phyloP scores from a whole-genome alignment of 2,329 filamentous ascomycete genomes.

The Calonectria multiphialidica region DNA sequence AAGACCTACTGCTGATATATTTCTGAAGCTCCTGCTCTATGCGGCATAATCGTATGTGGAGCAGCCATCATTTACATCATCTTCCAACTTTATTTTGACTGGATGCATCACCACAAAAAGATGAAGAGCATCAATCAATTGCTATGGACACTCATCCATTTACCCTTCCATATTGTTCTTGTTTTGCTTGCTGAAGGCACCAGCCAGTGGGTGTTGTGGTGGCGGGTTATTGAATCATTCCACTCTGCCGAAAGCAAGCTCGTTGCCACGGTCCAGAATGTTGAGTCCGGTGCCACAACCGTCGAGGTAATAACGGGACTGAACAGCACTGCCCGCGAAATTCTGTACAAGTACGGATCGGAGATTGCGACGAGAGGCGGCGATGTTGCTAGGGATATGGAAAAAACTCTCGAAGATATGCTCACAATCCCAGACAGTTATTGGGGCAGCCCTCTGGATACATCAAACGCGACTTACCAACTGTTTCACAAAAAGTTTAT shows the following conservation, averaged over 20 bases:
- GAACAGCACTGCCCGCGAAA: not conserved
- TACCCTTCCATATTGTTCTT: slow-evolving; percentile 16
- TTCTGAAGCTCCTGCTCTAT: not conserved
- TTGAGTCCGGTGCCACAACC: not conserved
- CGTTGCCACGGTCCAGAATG: not conserved
- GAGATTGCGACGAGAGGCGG: not conserved
- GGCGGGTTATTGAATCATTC: slow-evolving; percentile 16
- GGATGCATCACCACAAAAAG: slow-evolving; percentile 24
- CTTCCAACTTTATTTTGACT: slow-evolving; percentile 26
- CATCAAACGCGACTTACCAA: not conserved
- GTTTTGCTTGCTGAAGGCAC: slow-evolving; percentile 19
- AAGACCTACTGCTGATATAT: not conserved
- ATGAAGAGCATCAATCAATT: slow-evolving; percentile 9
- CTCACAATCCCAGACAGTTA: not conserved
- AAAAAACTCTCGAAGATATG: not conserved
- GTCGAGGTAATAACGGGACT: not conserved
- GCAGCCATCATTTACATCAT: slow-evolving; percentile 19
- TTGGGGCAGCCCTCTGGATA: not conserved
- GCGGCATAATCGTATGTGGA: slow-evolving; percentile 17
- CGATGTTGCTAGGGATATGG: not conserved
- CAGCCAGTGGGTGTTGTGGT: slow-evolving; percentile 22
- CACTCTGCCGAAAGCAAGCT: slow-evolving; percentile 1
- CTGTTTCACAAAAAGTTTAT: not conserved
- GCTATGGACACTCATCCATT: slow-evolving; percentile 17
- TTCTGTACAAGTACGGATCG: not conserved